These are phyloP conservation scores for Mycoemilia scoparia DNA, from an alignment of 192 early-diverging fungal species.

Conservation along the genomic window DNA sequence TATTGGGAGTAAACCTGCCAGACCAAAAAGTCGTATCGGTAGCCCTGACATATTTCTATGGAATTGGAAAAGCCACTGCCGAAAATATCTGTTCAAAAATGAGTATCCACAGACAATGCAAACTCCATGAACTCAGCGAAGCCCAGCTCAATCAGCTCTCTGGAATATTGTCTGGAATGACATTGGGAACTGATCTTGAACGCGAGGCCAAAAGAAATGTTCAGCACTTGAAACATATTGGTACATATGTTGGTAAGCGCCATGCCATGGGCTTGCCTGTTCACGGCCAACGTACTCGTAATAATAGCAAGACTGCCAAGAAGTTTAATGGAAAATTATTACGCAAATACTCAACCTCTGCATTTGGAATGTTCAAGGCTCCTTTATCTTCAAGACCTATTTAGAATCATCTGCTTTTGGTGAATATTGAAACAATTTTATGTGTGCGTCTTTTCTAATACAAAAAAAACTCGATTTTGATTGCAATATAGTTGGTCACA, in stretches of 20 bases:
- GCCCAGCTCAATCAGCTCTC: slow-evolving; percentile 73
- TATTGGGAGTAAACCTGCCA: slow-evolving; percentile 88
- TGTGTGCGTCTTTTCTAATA: no score
- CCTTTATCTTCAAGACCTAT: no score
- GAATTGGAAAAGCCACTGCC: slow-evolving; percentile 64
- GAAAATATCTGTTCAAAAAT: slow-evolving; percentile 59
- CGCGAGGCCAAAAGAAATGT: slow-evolving; percentile 51
- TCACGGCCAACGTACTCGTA: slow-evolving; percentile 69
- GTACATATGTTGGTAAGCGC: slow-evolving; percentile 60
- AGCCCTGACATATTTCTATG: slow-evolving; percentile 77
- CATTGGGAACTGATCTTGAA: slow-evolving; percentile 61
- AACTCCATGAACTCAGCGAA: slow-evolving; percentile 76
- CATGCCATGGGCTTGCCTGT: slow-evolving; percentile 80
- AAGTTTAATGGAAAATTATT: slow-evolving; percentile 47
- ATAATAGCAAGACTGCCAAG: slow-evolving; percentile 75
- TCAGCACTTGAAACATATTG: slow-evolving; percentile 49
- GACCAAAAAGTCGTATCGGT: slow-evolving; percentile 71
- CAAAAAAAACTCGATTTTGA: no score
- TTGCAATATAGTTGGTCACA: no score
- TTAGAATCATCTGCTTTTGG: no score
- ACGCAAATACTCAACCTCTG: slow-evolving; percentile 24
- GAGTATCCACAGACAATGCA: slow-evolving; percentile 67
- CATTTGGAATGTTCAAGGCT: slow-evolving; percentile 14
- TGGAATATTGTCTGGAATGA: slow-evolving; percentile 72
- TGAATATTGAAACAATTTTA: no score